These are phyloP conservation scores for Syzygium grande DNA, from an alignment of 345 rosid genomes.

Conservation along the genomic window DNA sequence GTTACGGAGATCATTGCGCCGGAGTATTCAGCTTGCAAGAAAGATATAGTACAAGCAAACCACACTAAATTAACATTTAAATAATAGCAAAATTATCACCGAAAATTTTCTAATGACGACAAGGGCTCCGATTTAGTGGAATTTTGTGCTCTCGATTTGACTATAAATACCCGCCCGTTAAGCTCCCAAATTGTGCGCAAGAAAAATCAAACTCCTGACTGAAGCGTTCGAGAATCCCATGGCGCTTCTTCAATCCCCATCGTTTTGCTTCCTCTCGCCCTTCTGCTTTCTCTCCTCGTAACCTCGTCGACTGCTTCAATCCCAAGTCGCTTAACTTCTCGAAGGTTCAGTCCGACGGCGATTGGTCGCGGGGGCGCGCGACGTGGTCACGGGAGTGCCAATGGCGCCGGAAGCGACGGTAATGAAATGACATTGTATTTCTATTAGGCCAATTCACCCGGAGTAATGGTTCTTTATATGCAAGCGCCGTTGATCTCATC, in stretches of 20 bases:
- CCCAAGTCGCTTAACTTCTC: neutral
- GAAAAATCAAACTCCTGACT: neutral
- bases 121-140: neutral
- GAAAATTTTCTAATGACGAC: neutral
- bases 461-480: neutral
- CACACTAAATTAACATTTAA: neutral
- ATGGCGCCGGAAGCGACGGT: slow-evolving; percentile 48
- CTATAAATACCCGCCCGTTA: neutral
- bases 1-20: neutral
- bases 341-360: neutral
- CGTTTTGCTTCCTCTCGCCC: neutral
- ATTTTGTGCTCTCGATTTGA: neutral
- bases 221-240: neutral
- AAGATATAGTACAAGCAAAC: neutral
- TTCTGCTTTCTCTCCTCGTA: neutral
- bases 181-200: neutral
- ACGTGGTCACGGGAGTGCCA: slow-evolving; percentile 60
- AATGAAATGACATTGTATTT: neutral
- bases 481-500: neutral
- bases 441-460: neutral
- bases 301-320: neutral
- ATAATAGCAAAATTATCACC: neutral
- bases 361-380: slow-evolving; percentile 37
- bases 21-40: neutral
- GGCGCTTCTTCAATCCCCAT: neutral